Evolutionary conservation across 805 yeast species (phyloP), one percentile per base, ranked within the genome.

Genomic region (Saccharomyces eubayanus): DNA sequence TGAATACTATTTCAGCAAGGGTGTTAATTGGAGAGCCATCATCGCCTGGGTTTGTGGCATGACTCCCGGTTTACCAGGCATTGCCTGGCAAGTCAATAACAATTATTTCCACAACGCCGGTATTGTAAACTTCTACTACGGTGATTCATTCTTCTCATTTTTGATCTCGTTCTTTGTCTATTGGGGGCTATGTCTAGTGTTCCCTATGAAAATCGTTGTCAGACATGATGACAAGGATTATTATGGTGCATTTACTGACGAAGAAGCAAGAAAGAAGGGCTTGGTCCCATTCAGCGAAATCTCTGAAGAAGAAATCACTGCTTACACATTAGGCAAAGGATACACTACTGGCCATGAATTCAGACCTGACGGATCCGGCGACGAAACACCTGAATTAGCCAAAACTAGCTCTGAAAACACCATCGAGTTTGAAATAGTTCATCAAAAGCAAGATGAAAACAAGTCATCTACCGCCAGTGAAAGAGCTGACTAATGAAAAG

Each of bases 61-160:
- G 62, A 72, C 74, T 12, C 82, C 81, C 16, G 79, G 79, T 21
- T 53, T 79, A 28, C 83, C 83, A 2, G 83, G 83, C 31, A 70
- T 63, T 57, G 72, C 67, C 57, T 71, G 61, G 74, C 69, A 58
- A 60, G 68, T 65, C 46, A 71, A 63, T 51, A 55, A 66, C 14
- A 50, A 55, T 27, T 62, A 59, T 29, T 65, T 70, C 53, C 46
- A 56, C 20, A 57, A 65, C 29, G 57, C 49, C 3, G 81, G 81
- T n/a, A 67, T 73, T 14, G 63, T 67, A 6, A 72, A 74, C 53
- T 76, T 70, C 60, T 78, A 71, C 60, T 66, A 73, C 50, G 79
- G 77, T 51, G 76, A 75, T 54, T 68, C 74, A n/a, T 66, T 77
- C 55, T 76, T 74, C 55, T 74, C 75, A 2, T 76, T 76, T 53